phyloP scores from a whole-genome alignment of 2,329 filamentous ascomycete species.

The Trichoderma koningiopsis region DNA sequence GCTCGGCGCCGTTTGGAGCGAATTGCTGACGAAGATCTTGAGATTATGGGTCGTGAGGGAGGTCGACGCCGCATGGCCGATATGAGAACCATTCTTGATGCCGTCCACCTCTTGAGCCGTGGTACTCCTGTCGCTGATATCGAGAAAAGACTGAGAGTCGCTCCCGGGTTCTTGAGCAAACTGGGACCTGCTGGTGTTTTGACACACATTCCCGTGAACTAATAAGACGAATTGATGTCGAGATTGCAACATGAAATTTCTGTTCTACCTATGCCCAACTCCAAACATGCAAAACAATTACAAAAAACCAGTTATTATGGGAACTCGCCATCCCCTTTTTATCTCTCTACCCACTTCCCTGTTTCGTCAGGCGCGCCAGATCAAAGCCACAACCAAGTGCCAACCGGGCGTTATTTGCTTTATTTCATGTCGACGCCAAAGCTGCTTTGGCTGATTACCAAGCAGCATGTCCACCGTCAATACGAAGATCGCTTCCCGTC shows the following conservation, averaged over 20 bases:
- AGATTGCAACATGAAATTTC: background rate
- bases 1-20: slow-evolving; percentile 50
- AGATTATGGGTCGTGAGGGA: slow-evolving; percentile 41
- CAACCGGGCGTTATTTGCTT: background rate
- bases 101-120: slow-evolving; percentile 47
- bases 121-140: slow-evolving; percentile 46
- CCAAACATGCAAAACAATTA: slow-evolving; percentile 7
- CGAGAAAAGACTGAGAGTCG: slow-evolving; percentile 50
- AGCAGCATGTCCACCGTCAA: slow-evolving; percentile 70
- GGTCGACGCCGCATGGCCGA: slow-evolving; percentile 49
- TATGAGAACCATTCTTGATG: slow-evolving; percentile 50
- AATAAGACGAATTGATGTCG: slow-evolving; percentile 9
- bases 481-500: slow-evolving; percentile 71
- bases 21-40: slow-evolving; percentile 48
- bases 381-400: background rate
- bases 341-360: background rate
- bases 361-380: background rate
- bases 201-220: slow-evolving; percentile 39
- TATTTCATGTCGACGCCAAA: background rate
- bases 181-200: slow-evolving; percentile 48
- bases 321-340: background rate
- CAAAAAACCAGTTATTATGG: background rate
- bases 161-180: slow-evolving; percentile 47
- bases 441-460: slow-evolving; percentile 47
- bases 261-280: slow-evolving; percentile 18